Conservation (phyloP, 1,284 basidiomycete species). For the Marasmius fiardii region DNA sequence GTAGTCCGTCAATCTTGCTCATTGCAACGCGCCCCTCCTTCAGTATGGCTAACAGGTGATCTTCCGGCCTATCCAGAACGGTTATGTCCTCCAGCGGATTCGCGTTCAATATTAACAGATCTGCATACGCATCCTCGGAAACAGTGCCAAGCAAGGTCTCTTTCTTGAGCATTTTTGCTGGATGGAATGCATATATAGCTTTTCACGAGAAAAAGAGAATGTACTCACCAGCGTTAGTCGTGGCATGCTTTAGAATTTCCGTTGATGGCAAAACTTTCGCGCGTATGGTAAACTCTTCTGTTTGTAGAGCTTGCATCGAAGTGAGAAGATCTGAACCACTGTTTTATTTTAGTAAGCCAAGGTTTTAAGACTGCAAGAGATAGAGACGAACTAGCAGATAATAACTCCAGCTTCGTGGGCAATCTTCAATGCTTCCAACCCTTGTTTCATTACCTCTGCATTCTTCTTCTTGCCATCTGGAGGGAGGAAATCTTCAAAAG, state of each 20-base stretch:
- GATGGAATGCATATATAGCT: background rate
- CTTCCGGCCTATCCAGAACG: constrained; percentile 38
- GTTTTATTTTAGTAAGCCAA: background rate
- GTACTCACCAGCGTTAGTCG: constrained; percentile 35
- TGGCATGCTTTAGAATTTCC: constrained; percentile 39
- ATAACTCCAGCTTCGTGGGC: constrained; percentile 34
- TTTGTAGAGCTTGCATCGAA: constrained; percentile 37
- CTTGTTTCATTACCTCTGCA: constrained; percentile 37
- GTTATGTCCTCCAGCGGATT: constrained; percentile 45
- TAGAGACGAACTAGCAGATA: constrained; percentile 30
- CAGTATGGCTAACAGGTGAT: constrained; percentile 32
- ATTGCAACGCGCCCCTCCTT: constrained; percentile 33
- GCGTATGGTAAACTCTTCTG: constrained; percentile 41
- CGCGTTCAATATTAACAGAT: constrained; percentile 37
- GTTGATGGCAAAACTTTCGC: constrained; percentile 32
- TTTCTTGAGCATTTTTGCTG: constrained; percentile 31
- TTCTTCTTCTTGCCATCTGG: constrained; percentile 38
- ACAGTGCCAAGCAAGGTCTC: constrained; percentile 34
- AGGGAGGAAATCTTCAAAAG: constrained; percentile 40
- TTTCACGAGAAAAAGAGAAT: background rate
- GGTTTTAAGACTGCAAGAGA: background rate
- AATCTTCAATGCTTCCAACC: constrained; percentile 31
- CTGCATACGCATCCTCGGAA: constrained; percentile 34
- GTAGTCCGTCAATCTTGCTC: constrained; percentile 22
- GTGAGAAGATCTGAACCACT: constrained; percentile 39